Base-by-base conservation (phyloP, 441 rosid species). In the Brassica hybrid region DNA sequence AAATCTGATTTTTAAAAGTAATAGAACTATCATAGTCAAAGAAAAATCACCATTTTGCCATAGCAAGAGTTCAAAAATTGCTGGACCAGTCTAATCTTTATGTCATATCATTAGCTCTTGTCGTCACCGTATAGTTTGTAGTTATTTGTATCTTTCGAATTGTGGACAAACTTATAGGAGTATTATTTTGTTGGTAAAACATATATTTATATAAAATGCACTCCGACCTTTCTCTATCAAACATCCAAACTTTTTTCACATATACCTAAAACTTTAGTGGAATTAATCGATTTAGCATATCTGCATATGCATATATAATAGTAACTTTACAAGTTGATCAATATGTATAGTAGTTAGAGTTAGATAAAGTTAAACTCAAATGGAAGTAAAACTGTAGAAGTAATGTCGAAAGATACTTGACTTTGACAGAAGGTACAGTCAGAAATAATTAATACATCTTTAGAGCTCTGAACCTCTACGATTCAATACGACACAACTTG, bases 31-130 rank as follows among this genome's bases (percentile, higher is more conserved):
- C 41, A 11, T 18, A 7, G 7, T 69, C 72, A 59, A 74, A 67
- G 30, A 54, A 73, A 50, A 48, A 68, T 0, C 6, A 13, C 21
- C 32, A 48, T 65, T 59, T 45, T 71, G 56, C 41, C 6, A 38
- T 54, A 18, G 41, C 78, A 62, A 79, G 77, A 68, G 32, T 69
- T 74, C 69, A 68, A 69, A 72, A 34, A 12, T 57, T 79, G 76
- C 1, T 75, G 79, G 79, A 75, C 76, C 73, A 75, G 58, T 19
- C 68, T 58, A 57, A 70, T 45, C 79, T 74, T 70, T 45, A 79
- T 65, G 82, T 71, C 79, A 65, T 70, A 79, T 79, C 82, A 75
- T 79, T 75, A 79, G 79, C 82, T 59, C 73, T 79, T 79, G 79
- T 79, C 82, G 18, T 79, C 41, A 30, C 68, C 50, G 9, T 57